Conservation (phyloP, 495 filamentous ascomycete species). For the Articulospora tetracladia region DNA sequence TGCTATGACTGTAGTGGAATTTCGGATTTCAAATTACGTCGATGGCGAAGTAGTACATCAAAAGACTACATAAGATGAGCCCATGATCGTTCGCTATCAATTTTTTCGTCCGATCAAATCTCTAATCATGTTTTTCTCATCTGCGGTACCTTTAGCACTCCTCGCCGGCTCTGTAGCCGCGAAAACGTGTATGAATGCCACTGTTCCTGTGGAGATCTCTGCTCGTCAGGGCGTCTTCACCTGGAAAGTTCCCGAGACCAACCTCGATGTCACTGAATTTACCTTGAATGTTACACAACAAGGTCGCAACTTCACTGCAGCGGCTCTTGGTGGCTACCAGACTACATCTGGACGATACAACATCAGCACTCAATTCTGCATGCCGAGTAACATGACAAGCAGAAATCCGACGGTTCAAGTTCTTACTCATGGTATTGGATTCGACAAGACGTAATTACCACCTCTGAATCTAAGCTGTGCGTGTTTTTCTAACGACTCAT, state of each 20-base stretch:
- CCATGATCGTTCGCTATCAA: background rate
- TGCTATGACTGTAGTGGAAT: background rate
- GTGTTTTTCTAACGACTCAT: background rate
- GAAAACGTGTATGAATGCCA: constrained; percentile 32
- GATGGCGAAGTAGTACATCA: background rate
- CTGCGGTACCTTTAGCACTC: constrained; percentile 1
- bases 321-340: constrained; percentile 26
- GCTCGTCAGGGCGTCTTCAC: constrained; percentile 30
- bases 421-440: constrained; percentile 59
- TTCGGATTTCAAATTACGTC: background rate
- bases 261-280: constrained; percentile 35
- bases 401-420: constrained; percentile 44
- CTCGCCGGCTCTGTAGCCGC: constrained; percentile 14
- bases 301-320: constrained; percentile 27
- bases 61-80: constrained; percentile 1
- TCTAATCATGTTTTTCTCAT: constrained; percentile 9
- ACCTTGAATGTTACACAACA: constrained; percentile 25
- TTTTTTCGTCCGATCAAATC: too few species aligned
- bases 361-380: constrained; percentile 44
- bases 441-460: constrained; percentile 42
- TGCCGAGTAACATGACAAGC: constrained; percentile 28
- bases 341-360: constrained; percentile 39
- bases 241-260: constrained; percentile 23
- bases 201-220: constrained; percentile 34
- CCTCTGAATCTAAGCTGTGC: background rate